Conservation (phyloP, 768 basidiomycete genomes). For the Phanerochaete carnosa region DNA sequence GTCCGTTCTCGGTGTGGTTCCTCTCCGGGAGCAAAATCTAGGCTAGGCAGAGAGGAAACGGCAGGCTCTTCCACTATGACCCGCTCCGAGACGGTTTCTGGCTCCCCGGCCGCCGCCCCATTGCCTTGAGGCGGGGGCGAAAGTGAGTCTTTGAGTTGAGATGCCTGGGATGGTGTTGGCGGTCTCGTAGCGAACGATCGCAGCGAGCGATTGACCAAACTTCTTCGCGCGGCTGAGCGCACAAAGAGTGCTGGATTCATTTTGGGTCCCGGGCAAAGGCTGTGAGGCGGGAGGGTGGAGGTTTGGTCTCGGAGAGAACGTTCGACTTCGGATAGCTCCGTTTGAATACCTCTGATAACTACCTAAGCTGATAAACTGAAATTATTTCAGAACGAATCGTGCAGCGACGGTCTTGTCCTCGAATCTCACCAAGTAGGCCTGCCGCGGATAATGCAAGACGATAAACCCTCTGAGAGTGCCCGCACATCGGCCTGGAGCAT, state of each 20-base stretch:
- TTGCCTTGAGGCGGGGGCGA: background rate
- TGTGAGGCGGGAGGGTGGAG: background rate
- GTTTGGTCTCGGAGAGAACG: slow-evolving; percentile 2
- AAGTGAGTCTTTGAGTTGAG: background rate
- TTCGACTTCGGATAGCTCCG: background rate
- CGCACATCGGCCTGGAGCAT: too few species aligned
- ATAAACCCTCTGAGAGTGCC: too few species aligned
- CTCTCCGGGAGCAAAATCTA: slow-evolving; percentile 63
- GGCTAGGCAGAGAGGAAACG: slow-evolving; percentile 37
- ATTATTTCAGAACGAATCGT: too few species aligned
- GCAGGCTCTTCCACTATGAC: background rate
- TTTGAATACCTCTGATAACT: background rate
- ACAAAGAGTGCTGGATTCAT: slow-evolving; percentile 7
- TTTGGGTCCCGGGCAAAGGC: background rate
- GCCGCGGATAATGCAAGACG: too few species aligned
- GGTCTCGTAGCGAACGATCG: slow-evolving; percentile 1
- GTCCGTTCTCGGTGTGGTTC: slow-evolving; percentile 49
- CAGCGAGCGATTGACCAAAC: background rate
- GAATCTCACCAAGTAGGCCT: too few species aligned
- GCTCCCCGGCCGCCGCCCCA: background rate
- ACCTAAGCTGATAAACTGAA: too few species aligned
- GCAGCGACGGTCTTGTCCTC: too few species aligned
- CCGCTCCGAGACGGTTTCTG: background rate
- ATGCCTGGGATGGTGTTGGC: background rate
- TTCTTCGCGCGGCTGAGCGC: background rate